Evolutionary conservation across 345 rosid species (phyloP).

Genomic region (Gossypium arboreum): DNA sequence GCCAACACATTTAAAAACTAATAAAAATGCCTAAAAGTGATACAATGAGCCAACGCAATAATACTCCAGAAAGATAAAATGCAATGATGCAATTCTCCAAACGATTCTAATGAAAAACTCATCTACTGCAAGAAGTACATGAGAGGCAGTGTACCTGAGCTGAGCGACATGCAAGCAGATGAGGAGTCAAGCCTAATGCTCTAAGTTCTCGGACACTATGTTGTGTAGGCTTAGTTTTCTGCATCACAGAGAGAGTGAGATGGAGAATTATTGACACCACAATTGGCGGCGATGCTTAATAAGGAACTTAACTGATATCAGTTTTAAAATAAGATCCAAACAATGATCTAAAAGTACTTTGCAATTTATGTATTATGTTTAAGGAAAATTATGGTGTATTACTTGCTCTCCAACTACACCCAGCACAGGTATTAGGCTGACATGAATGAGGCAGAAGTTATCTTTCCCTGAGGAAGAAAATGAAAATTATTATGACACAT

Average conservation of each 20-base stretch:
- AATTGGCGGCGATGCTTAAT: not conserved
- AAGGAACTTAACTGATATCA: not conserved
- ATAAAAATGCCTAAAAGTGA: not conserved
- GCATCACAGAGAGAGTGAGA: not conserved
- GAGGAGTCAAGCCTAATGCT: slow-evolving; percentile 94
- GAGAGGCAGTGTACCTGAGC: slow-evolving; percentile 51
- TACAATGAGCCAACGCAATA: not conserved
- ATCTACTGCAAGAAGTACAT: not conserved
- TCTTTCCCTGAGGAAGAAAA: slow-evolving; percentile 60
- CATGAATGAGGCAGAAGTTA: slow-evolving; percentile 93
- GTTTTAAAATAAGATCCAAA: not conserved
- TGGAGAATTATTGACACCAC: not conserved
- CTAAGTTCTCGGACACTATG: slow-evolving; percentile 92
- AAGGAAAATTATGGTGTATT: slow-evolving; percentile 19
- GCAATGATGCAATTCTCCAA: not conserved
- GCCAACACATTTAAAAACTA: slow-evolving; percentile 4
- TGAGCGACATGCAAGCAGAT: slow-evolving; percentile 93
- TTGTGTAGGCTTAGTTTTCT: slow-evolving; percentile 94
- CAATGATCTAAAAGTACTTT: slow-evolving; percentile 6
- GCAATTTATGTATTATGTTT: not conserved
- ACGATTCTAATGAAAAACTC: not conserved
- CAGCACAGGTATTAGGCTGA: slow-evolving; percentile 92
- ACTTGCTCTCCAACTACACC: slow-evolving; percentile 99
- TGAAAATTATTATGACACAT: slow-evolving; percentile 18
- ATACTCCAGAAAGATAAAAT: not conserved